phyloP scores from a whole-genome alignment of 2,329 filamentous ascomycete species.

The Hypomyces rosellus region DNA sequence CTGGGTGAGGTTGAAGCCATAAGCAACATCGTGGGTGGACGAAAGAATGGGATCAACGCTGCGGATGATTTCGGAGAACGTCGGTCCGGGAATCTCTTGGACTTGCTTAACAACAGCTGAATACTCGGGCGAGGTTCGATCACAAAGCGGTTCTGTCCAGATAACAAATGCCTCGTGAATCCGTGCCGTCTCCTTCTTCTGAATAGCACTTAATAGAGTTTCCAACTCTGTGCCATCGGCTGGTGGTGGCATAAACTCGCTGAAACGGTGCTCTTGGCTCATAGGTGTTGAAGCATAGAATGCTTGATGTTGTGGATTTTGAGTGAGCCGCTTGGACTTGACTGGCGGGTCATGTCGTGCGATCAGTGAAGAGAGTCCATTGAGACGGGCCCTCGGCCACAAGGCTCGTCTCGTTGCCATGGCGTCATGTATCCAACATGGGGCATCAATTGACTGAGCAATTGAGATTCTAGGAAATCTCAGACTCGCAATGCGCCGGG shows the following conservation, averaged over 20 bases:
- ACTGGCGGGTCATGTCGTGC: slow-evolving; percentile 19
- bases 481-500: not conserved
- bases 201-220: slow-evolving; percentile 26
- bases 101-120: slow-evolving; percentile 25
- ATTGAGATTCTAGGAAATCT: slow-evolving; percentile 2
- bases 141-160: slow-evolving; percentile 21
- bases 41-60: slow-evolving; percentile 53
- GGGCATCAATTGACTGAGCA: not conserved
- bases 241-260: slow-evolving; percentile 11
- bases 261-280: slow-evolving; percentile 4
- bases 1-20: slow-evolving; percentile 32
- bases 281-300: slow-evolving; percentile 13
- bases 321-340: slow-evolving; percentile 18
- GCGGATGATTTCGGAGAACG: slow-evolving; percentile 58
- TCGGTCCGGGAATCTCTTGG: slow-evolving; percentile 41
- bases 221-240: slow-evolving; percentile 16
- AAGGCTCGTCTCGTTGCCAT: slow-evolving; percentile 26
- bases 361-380: slow-evolving; percentile 10
- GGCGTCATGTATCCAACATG: slow-evolving; percentile 4
- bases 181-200: slow-evolving; percentile 19
- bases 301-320: slow-evolving; percentile 20
- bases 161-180: slow-evolving; percentile 21
- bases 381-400: slow-evolving; percentile 18
- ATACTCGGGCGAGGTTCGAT: slow-evolving; percentile 15
- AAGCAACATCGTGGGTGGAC: slow-evolving; percentile 41